Base-by-base conservation (phyloP, 805 yeast genomes). In the Blastobotrys robertii region DNA sequence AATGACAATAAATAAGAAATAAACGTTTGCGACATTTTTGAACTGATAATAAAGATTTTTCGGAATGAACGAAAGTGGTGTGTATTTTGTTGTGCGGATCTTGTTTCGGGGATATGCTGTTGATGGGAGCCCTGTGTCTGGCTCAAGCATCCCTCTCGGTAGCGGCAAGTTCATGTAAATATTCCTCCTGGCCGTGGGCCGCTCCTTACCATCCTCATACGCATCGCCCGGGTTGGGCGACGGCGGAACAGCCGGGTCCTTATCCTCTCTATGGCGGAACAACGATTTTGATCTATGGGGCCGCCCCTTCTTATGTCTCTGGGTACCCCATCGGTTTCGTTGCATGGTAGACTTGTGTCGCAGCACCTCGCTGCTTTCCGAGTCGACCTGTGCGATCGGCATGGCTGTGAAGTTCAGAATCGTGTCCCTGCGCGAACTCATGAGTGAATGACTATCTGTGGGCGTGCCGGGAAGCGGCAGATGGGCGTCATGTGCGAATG, bases 1-100 rank as follows among this genome's bases (percentile, higher is more conserved):
- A 51, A 92, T 80, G 59, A 80, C 81, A 66, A 85, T 69, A 35
- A 80, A 66, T 55, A 92, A 67, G 72, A 92, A 92, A 67, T 86
- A 92, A 39, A 86, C 66, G 63, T 92, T 92, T 39, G 98, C 98
- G 50, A 88, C 76, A 60, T 90, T 90, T 47, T 75, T 78, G 63
- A 88, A 88, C 65, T 92, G 98, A 50, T 73, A 73, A 36, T 65
- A 62, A 40, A 90, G 61, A 62, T 90, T 90, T 61, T 90, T 90
- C 2, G 97, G 97, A 19, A 90, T 52, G 57, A 90, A 90, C 10
- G 88, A 68, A 42, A 92, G 56, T 6, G 98, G 96, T 2, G 97
- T 92, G 64, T 92, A 92, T 66, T 87, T 90, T 2, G 98, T 86
- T 0, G 98, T 88, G 67, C 97, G 79, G 54, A 92, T 86, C 63